These are phyloP conservation scores for Colletotrichum horii DNA, from an alignment of 2,329 filamentous ascomycete genomes.

Conservation along the genomic window DNA sequence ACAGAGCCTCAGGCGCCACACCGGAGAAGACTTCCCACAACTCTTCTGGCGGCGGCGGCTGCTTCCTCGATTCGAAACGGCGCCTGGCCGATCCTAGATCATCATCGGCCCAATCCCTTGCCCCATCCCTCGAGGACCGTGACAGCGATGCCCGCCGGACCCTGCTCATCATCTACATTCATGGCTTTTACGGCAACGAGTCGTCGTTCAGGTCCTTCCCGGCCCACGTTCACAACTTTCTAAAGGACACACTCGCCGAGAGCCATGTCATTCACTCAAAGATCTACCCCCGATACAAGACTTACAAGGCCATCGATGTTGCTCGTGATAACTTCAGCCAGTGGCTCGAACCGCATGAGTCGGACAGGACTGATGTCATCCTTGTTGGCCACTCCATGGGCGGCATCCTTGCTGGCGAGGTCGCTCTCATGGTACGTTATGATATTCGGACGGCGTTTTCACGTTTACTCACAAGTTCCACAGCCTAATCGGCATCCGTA, in stretches of 20 bases:
- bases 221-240: slow-evolving; percentile 80
- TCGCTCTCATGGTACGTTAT: slow-evolving; percentile 65
- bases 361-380: slow-evolving; percentile 75
- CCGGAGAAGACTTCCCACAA: neutral
- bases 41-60: neutral
- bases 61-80: slow-evolving; percentile 17
- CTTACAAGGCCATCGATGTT: slow-evolving; percentile 72
- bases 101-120: slow-evolving; percentile 49
- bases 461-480: neutral
- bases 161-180: slow-evolving; percentile 82
- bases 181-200: slow-evolving; percentile 90
- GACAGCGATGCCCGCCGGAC: slow-evolving; percentile 47
- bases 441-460: neutral
- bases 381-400: slow-evolving; percentile 91
- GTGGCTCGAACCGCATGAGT: slow-evolving; percentile 83
- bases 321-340: slow-evolving; percentile 83
- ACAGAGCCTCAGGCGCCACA: neutral
- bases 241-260: slow-evolving; percentile 69
- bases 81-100: slow-evolving; percentile 47
- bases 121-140: slow-evolving; percentile 25
- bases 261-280: slow-evolving; percentile 87
- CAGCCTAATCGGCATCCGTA: slow-evolving; percentile 40
- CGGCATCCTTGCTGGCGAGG: slow-evolving; percentile 80
- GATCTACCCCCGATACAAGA: slow-evolving; percentile 81
- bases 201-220: slow-evolving; percentile 89